phyloP scores from a whole-genome alignment of 352 stramenopile genomes.

The Achlya hypogyna region DNA sequence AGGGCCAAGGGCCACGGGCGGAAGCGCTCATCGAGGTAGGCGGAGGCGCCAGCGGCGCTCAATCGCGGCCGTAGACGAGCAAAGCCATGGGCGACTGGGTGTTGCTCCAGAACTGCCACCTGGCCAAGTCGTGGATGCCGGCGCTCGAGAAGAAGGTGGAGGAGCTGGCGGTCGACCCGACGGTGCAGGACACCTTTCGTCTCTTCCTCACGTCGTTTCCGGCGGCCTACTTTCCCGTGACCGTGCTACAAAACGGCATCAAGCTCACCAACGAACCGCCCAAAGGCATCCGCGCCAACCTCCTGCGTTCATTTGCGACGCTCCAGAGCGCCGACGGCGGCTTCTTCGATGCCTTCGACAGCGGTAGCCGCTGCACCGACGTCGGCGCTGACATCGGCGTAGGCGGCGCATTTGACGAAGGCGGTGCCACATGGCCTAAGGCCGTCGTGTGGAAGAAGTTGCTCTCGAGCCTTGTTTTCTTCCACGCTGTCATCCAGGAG shows the following conservation, averaged over 20 bases:
- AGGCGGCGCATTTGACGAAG: slow-evolving; percentile 52
- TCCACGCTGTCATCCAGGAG: slow-evolving; percentile 92
- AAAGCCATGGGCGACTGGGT: slow-evolving; percentile 87
- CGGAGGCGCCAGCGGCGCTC: background rate
- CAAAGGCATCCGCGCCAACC: slow-evolving; percentile 86
- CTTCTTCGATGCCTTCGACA: slow-evolving; percentile 32
- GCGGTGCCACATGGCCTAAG: slow-evolving; percentile 31
- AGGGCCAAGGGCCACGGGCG: slow-evolving; percentile 86
- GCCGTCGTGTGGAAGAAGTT: slow-evolving; percentile 83
- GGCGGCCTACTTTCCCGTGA: slow-evolving; percentile 87
- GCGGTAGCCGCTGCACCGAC: background rate
- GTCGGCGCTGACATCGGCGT: background rate
- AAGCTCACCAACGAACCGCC: slow-evolving; percentile 91
- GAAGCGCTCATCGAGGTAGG: slow-evolving; percentile 79
- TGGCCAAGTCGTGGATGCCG: slow-evolving; percentile 92
- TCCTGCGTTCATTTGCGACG: slow-evolving; percentile 83
- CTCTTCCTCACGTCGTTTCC: slow-evolving; percentile 91
- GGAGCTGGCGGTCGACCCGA: slow-evolving; percentile 51
- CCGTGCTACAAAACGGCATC: slow-evolving; percentile 88
- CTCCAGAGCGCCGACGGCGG: slow-evolving; percentile 69
- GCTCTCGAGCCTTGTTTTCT: slow-evolving; percentile 85
- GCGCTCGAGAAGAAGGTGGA: slow-evolving; percentile 88
- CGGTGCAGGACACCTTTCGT: slow-evolving; percentile 66
- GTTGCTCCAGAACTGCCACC: slow-evolving; percentile 90
- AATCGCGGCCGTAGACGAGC: slow-evolving; percentile 25